A percentile compares a stretch with the other conserved stretches of the same genome.
Conservation (phyloP, 2,329 filamentous ascomycete species). For the Stachybotrys echinatus region DNA sequence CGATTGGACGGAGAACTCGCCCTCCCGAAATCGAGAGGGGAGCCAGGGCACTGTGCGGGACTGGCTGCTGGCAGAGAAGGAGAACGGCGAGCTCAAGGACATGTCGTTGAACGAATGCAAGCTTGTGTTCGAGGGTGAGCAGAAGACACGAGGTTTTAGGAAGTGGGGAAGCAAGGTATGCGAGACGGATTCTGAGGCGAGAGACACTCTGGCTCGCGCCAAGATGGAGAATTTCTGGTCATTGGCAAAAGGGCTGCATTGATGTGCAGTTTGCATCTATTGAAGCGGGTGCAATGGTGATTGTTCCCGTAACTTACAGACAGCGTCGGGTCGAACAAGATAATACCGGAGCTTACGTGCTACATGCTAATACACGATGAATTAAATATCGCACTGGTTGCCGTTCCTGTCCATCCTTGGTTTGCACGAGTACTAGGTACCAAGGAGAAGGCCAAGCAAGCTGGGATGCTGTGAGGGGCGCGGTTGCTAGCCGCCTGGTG, state of each 20-base stretch:
- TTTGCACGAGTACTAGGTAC: no score
- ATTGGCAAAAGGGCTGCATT: conserved; percentile 61
- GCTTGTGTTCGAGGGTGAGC: conserved; percentile 86
- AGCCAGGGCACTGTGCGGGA: conserved; percentile 59
- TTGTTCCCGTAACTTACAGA: no score
- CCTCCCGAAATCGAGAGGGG: conserved; percentile 56
- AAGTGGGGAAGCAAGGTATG: conserved; percentile 89
- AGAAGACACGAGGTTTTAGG: conserved; percentile 73
- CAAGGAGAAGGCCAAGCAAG: no score
- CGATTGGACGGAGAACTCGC: conserved; percentile 87
- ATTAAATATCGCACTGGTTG: no score
- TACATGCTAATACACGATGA: no score
- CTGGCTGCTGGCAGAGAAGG: conserved; percentile 78
- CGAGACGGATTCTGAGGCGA: conserved; percentile 85
- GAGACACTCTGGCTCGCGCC: conserved; percentile 68
- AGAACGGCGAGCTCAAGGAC: conserved; percentile 73
- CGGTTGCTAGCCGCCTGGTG: no score
- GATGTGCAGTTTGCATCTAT: no score
- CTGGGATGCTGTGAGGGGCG: no score
- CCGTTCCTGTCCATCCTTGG: no score
- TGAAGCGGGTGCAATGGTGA: no score
- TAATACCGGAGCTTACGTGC: no score
- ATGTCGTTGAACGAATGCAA: conserved; percentile 76
- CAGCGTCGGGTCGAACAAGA: no score
- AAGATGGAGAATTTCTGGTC: conserved; percentile 98